Conservation (phyloP, 2,329 filamentous ascomycete species). For the Neospermospora avenae region DNA sequence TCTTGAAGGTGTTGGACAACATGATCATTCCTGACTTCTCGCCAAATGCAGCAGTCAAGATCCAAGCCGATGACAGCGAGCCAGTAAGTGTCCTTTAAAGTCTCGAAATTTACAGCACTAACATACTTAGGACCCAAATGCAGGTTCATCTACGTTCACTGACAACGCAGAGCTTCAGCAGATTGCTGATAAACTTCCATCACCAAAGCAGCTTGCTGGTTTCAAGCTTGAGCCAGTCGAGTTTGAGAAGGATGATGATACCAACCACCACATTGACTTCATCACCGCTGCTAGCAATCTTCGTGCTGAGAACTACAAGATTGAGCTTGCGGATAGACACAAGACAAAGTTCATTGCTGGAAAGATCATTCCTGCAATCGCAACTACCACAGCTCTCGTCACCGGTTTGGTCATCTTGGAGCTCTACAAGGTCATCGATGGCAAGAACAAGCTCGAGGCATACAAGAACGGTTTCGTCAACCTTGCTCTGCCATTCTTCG, state of each 20-base stretch:
- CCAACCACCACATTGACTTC: constrained; percentile 98
- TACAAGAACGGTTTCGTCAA: constrained; percentile 99
- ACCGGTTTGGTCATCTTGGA: constrained; percentile 91
- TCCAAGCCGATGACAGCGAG: constrained; percentile 93
- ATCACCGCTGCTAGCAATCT: constrained; percentile 97
- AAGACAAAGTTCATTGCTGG: constrained; percentile 99
- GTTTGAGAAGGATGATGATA: constrained; percentile 98
- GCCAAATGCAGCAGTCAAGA: constrained; percentile 88
- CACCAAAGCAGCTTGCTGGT: constrained; percentile 75
- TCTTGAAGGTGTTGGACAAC: constrained; percentile 77
- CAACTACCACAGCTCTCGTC: constrained; percentile 92
- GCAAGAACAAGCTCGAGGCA: constrained; percentile 94
- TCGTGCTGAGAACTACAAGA: constrained; percentile 97
- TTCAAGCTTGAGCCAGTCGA: constrained; percentile 91
- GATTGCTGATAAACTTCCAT: constrained; percentile 69
- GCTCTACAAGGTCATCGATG: constrained; percentile 94
- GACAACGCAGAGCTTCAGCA: constrained; percentile 74
- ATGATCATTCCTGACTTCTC: constrained; percentile 96
- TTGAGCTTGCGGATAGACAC: constrained; percentile 85
- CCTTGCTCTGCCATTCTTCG: constrained; percentile 93
- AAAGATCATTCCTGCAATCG: constrained; percentile 98
- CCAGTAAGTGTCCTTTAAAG: constrained; percentile 51
- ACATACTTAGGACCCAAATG: constrained; percentile 67
- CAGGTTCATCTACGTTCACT: constrained; percentile 54
- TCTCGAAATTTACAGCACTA: background rate